Evolutionary conservation across 2,329 filamentous ascomycete genomes (phyloP).

Genomic region (Beauveria pseudobassiana): DNA sequence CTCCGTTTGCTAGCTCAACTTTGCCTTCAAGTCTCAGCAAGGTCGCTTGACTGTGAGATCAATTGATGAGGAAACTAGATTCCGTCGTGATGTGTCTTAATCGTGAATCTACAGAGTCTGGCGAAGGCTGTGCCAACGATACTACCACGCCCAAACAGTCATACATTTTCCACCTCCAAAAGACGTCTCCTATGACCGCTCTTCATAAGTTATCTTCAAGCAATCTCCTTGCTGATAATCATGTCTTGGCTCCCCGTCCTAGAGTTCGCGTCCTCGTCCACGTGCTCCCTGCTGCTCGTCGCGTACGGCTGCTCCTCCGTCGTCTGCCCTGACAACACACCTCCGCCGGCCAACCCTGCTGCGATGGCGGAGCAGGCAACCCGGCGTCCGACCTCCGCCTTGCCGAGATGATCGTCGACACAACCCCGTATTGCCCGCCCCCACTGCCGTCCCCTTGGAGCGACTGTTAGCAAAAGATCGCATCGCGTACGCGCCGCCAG

Average conservation of each 20-base stretch:
- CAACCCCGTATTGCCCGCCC: neutral
- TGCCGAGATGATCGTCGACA: slow-evolving; percentile 1
- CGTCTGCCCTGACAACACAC: neutral
- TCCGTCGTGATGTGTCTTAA: neutral
- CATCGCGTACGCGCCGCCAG: slow-evolving; percentile 10
- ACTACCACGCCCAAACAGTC: neutral
- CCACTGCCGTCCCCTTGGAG: slow-evolving; percentile 1
- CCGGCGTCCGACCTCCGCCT: neutral
- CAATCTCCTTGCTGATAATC: slow-evolving; percentile 16
- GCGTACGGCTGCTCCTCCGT: neutral
- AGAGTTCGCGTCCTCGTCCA: slow-evolving; percentile 7
- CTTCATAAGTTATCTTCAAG: slow-evolving; percentile 13
- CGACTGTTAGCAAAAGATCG: slow-evolving; percentile 6
- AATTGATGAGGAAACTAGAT: neutral
- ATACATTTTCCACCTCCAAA: neutral
- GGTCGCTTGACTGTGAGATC: neutral
- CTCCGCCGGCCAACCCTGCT: neutral
- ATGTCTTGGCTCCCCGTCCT: slow-evolving; percentile 15
- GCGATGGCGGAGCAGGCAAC: neutral
- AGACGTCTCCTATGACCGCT: neutral
- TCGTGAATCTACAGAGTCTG: neutral
- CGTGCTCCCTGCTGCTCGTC: neutral
- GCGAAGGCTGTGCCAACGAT: neutral
- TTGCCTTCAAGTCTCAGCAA: neutral
- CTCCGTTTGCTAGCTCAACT: neutral